Evolutionary conservation across 2,329 filamentous ascomycete genomes (phyloP).

Genomic region (Aspergillus novoparasiticus): DNA sequence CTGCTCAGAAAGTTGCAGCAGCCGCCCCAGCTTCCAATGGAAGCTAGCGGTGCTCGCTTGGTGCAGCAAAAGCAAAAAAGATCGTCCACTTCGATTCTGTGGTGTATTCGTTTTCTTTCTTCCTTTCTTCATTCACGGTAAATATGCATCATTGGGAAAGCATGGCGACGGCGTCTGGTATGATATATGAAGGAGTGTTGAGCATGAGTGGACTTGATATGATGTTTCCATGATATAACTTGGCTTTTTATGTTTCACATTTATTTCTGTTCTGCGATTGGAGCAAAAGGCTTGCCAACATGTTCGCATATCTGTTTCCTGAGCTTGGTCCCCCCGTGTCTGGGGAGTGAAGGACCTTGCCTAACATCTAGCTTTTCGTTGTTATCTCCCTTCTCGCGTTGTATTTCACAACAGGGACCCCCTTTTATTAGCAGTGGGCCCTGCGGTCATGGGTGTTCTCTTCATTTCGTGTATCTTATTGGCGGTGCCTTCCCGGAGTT

Average conservation of each 20-base stretch:
- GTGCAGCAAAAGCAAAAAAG: conserved; percentile 16
- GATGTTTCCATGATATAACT: conserved; percentile 25
- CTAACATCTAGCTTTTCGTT: conserved; percentile 11
- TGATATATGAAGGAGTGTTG: conserved; percentile 20
- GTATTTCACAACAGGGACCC: not conserved
- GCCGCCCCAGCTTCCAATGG: conserved; percentile 30
- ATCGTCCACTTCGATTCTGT: conserved; percentile 11
- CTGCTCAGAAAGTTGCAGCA: conserved; percentile 29
- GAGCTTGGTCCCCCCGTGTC: conserved; percentile 2
- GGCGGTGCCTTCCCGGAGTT: conserved; percentile 24
- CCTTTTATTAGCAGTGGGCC: conserved; percentile 1
- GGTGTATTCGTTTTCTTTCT: conserved; percentile 15
- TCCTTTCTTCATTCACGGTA: conserved; percentile 20
- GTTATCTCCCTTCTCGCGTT: not conserved
- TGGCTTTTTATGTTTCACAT: conserved; percentile 9
- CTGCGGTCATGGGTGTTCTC: conserved; percentile 10
- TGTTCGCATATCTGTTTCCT: conserved; percentile 5
- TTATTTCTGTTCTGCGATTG: conserved; percentile 15
- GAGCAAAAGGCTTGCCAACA: conserved; percentile 13
- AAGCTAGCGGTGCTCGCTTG: conserved; percentile 17
- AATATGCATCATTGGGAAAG: conserved; percentile 32
- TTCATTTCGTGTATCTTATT: conserved; percentile 32
- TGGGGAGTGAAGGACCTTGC: not conserved
- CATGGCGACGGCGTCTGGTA: conserved; percentile 32
- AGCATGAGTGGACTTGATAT: conserved; percentile 23